Conservation (phyloP, 441 rosid genomes). For the Corymbia citriodora region DNA sequence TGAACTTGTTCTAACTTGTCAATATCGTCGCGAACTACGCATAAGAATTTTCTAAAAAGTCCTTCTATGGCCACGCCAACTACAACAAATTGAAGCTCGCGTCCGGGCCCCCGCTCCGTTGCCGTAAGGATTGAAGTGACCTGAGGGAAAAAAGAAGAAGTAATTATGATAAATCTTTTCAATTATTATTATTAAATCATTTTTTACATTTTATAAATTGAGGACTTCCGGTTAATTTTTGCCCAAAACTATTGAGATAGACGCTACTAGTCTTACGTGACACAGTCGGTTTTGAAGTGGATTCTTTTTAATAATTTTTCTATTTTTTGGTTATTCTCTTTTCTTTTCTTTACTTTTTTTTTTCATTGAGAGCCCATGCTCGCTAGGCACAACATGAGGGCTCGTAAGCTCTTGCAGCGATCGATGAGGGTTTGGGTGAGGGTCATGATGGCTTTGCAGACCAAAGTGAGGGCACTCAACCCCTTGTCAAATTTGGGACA, state of each 20-base stretch:
- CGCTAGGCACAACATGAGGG: neutral
- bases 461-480: fast-evolving
- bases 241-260: fast-evolving
- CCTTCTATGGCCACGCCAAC: neutral
- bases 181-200: neutral
- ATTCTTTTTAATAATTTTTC: neutral
- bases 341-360: neutral
- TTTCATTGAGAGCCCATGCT: neutral
- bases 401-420: fast-evolving
- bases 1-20: neutral
- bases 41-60: neutral
- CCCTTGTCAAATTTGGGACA: neutral
- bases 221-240: fast-evolving
- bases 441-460: fast-evolving
- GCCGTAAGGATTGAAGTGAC: neutral
- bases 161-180: neutral
- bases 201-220: neutral
- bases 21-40: neutral
- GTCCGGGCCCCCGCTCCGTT: neutral
- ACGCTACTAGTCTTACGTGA: too few species aligned
- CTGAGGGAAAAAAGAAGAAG: too few species aligned
- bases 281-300: fast-evolving
- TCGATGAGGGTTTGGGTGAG: neutral
- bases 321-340: fast-evolving
- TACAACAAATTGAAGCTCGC: neutral